phyloP scores from a whole-genome alignment of 371 early-diverging fungal species.

The Lichtheimia hyalospora region DNA sequence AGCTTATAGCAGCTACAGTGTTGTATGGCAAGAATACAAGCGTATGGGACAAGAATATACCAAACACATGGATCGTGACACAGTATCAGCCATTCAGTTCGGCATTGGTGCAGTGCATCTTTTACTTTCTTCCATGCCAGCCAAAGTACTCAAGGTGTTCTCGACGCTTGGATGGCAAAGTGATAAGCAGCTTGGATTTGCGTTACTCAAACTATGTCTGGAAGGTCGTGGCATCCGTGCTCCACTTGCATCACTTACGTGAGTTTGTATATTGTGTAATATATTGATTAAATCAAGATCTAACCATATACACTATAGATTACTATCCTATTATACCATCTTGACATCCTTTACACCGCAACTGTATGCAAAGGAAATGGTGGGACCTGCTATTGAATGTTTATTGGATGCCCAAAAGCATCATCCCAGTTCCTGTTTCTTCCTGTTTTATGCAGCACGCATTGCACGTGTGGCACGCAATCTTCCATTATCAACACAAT shows the following conservation, averaged over 20 bases:
- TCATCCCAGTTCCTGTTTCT: slow-evolving; percentile 62
- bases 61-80: slow-evolving; percentile 48
- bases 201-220: slow-evolving; percentile 53
- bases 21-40: slow-evolving; percentile 55
- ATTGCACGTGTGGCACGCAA: slow-evolving; percentile 52
- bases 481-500: slow-evolving; percentile 53
- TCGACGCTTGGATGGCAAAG: slow-evolving; percentile 56
- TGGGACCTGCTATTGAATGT: slow-evolving; percentile 55
- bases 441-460: slow-evolving; percentile 58
- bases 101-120: slow-evolving; percentile 64
- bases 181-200: slow-evolving; percentile 60
- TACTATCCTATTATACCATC: slow-evolving; percentile 51
- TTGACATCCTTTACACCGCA: slow-evolving; percentile 53
- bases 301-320: slow-evolving; percentile 13
- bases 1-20: slow-evolving; percentile 46
- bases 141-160: slow-evolving; percentile 55
- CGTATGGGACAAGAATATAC: slow-evolving; percentile 48
- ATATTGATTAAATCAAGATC: too few species aligned
- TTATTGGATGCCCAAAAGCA: slow-evolving; percentile 52
- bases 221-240: slow-evolving; percentile 59
- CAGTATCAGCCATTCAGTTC: slow-evolving; percentile 50
- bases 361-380: slow-evolving; percentile 36
- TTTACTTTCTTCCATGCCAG: slow-evolving; percentile 58
- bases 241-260: slow-evolving; percentile 58
- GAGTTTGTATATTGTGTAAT: slow-evolving; percentile 11